These are phyloP conservation scores for Paraleonurus japonicus DNA, from an alignment of 257 asterid genomes.

Conservation along the genomic window DNA sequence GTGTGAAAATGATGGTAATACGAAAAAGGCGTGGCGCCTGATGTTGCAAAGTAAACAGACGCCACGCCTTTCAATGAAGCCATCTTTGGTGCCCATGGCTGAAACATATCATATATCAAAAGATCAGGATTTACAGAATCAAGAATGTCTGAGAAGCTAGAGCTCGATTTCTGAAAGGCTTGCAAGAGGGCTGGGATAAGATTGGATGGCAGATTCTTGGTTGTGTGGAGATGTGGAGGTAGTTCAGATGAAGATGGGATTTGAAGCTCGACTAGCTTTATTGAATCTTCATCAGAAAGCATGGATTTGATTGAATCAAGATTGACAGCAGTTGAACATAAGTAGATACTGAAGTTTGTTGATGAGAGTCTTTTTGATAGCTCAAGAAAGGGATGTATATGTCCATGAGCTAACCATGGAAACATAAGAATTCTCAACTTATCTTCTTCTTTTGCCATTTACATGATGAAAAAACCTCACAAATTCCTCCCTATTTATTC, in stretches of 20 bases:
- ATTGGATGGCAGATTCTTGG: constrained; percentile 30
- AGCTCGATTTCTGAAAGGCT: constrained; percentile 28
- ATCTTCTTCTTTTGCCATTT: constrained; percentile 23
- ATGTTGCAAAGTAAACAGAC: constrained; percentile 31
- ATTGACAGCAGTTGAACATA: constrained; percentile 29
- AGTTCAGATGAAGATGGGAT: constrained; percentile 21
- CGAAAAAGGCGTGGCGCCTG: constrained; percentile 31
- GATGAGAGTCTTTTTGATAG: constrained; percentile 39
- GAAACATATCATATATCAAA: constrained; percentile 43
- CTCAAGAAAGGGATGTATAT: constrained; percentile 39
- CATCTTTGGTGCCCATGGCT: constrained; percentile 51
- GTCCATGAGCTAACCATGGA: constrained; percentile 57
- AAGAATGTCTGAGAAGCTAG: constrained; percentile 30
- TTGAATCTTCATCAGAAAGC: background rate
- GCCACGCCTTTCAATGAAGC: constrained; percentile 36
- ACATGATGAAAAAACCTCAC: background rate
- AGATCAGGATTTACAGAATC: constrained; percentile 32
- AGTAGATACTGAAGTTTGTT: constrained; percentile 24
- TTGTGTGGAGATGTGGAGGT: constrained; percentile 35
- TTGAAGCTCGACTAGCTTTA: constrained; percentile 16
- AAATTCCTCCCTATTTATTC: too few relatives aligned
- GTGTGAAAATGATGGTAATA: constrained; percentile 30
- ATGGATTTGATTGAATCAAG: constrained; percentile 21
- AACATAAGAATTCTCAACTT: constrained; percentile 33
- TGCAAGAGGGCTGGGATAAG: constrained; percentile 22